A percentile compares a stretch with the other conserved stretches of the same genome.
phyloP scores from a whole-genome alignment of 164 flowering plant genomes.

The Vitis cinerea region DNA sequence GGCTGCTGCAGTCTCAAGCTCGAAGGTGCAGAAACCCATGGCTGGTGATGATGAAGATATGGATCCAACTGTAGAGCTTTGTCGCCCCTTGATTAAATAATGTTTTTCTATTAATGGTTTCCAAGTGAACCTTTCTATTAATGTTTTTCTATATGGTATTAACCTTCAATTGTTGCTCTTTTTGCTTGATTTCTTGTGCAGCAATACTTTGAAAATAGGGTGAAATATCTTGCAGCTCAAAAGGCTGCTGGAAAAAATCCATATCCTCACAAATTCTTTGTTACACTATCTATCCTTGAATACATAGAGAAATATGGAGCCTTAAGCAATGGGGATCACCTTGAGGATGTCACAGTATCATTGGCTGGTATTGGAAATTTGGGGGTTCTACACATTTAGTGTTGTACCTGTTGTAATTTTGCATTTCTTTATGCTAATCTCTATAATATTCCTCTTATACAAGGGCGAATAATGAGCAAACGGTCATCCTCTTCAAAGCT shows the following conservation, averaged over 20 bases:
- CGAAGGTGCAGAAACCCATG: constrained; percentile 46
- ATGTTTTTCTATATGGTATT: neutral
- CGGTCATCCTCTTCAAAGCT: constrained; percentile 80
- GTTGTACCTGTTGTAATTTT: neutral
- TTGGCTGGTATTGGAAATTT: constrained; percentile 61
- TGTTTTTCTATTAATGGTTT: neutral
- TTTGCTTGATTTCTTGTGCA: constrained; percentile 33
- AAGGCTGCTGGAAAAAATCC: constrained; percentile 70
- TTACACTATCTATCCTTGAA: constrained; percentile 53
- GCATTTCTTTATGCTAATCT: neutral
- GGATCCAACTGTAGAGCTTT: constrained; percentile 80
- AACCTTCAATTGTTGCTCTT: neutral
- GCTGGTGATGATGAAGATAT: constrained; percentile 86
- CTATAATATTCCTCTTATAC: constrained; percentile 6
- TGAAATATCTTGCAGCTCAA: constrained; percentile 53
- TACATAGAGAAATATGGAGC: constrained; percentile 54
- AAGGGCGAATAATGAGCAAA: constrained; percentile 89
- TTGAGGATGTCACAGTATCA: constrained; percentile 53
- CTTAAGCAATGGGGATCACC: constrained; percentile 63
- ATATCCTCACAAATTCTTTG: constrained; percentile 86
- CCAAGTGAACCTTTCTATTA: neutral
- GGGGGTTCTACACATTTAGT: neutral
- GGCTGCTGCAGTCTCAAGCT: constrained; percentile 47
- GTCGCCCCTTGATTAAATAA: neutral
- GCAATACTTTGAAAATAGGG: constrained; percentile 92